A percentile compares a stretch with the other conserved stretches of the same genome.
phyloP scores from a whole-genome alignment of 1,284 basidiomycete species.

The Trichosporon asahii region DNA sequence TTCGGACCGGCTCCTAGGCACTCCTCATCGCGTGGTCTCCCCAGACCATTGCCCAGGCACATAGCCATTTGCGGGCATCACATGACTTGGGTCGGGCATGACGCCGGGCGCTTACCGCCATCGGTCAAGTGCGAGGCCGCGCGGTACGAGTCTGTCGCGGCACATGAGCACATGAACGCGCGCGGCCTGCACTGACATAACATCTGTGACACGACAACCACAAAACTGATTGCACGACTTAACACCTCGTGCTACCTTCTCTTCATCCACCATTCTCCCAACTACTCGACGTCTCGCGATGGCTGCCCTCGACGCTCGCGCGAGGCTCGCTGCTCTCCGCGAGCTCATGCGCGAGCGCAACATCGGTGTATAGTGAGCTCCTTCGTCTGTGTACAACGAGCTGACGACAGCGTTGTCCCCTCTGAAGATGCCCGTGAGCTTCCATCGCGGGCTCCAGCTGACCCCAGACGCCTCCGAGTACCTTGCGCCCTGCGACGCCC shows the following conservation, averaged over 20 bases:
- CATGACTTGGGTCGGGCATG: background rate
- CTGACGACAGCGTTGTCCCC: conserved; percentile 60
- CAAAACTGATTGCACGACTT: background rate
- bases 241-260: background rate
- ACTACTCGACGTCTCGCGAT: conserved; percentile 17
- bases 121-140: conserved; percentile 1
- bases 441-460: background rate
- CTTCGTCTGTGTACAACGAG: background rate
- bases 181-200: background rate
- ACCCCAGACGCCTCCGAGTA: conserved; percentile 82
- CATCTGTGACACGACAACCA: background rate
- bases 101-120: conserved; percentile 8
- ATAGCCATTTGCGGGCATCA: background rate
- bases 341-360: conserved; percentile 28
- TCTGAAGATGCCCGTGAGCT: conserved; percentile 82
- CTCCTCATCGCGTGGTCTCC: background rate
- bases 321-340: conserved; percentile 22
- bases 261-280: conserved; percentile 16
- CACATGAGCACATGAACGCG: background rate
- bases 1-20: too few species aligned
- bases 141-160: background rate
- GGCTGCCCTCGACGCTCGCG: conserved; percentile 23
- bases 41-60: background rate
- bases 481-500: conserved; percentile 73
- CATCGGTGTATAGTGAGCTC: conserved; percentile 26